Base-by-base conservation (phyloP, 257 asterid genomes). In the Primulina eburnea region DNA sequence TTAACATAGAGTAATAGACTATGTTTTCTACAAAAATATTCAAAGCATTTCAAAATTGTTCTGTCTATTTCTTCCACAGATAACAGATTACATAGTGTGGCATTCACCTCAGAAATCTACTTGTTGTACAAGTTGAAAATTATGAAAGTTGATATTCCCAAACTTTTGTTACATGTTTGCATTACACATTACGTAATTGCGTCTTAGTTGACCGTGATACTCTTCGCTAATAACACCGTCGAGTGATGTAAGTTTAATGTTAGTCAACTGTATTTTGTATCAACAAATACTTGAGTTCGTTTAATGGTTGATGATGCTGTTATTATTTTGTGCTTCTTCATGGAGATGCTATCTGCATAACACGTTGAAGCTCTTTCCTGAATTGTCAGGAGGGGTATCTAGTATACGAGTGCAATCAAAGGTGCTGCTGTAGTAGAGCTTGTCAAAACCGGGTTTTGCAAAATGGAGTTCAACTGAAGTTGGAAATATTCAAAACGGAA, bases 361-460 rank as follows among this genome's bases (percentile, higher is more conserved):
- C 68, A 58, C 37, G 20, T 62, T 52, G 33, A 57, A 26, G 12
- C 33, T 72, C 77, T 65, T 83, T 53, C 77, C 66, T 78, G 38
- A 71, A 76, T 79, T 72, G 1, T 74, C 89, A 94, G 99, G 99
- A 88, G 83, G 99, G 99, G 3, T 94, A 89, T 82, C 82, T 94
- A 62, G 97, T 94, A 20, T 94, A 94, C 55, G 99, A 94, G 81
- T 94, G 99, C 90, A 94, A 94, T 72, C 87, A 72, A 76, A 81
- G 89, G 74, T 91, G 99, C 82, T 14, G 82, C 73, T 94, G 99
- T 77, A 76, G 85, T 78, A 89, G 79, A 82, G 70, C 78, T 61
- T 94, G 99, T 77, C 95, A 70, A 83, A 94, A 94, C 79, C 83
- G 98, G 87, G 95, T 94, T 76, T 79, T 94, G 88, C 99, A 94